A percentile compares a stretch with the other conserved stretches of the same genome.
phyloP scores from a whole-genome alignment of 1,284 basidiomycete species.

The Ceratorhiza oryzae-sativae region DNA sequence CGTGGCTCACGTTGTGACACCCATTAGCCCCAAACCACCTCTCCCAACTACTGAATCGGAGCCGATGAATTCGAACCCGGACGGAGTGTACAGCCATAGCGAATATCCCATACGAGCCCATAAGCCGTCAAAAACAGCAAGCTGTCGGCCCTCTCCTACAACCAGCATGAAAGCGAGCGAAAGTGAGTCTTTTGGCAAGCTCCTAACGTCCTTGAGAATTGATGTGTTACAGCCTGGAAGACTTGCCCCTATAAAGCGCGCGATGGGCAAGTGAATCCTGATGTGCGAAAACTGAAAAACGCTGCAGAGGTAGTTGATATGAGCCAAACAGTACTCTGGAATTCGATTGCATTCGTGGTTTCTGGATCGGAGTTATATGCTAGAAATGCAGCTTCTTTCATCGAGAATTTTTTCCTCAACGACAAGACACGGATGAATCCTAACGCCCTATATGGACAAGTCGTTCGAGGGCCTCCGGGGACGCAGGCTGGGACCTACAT shows the following conservation, averaged over 20 bases:
- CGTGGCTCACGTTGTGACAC: neutral
- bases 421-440: slow-evolving; percentile 68
- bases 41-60: neutral
- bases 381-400: slow-evolving; percentile 55
- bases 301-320: slow-evolving; percentile 61
- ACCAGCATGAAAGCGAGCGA: slow-evolving; percentile 51
- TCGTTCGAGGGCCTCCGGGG: slow-evolving; percentile 63
- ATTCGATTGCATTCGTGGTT: slow-evolving; percentile 63
- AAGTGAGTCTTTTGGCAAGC: slow-evolving; percentile 4
- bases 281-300: slow-evolving; percentile 63
- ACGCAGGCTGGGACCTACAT: slow-evolving; percentile 63
- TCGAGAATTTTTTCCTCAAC: slow-evolving; percentile 68
- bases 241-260: slow-evolving; percentile 62
- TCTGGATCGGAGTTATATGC: slow-evolving; percentile 53
- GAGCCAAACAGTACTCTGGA: slow-evolving; percentile 68
- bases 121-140: slow-evolving; percentile 4
- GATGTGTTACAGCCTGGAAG: slow-evolving; percentile 55
- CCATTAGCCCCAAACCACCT: neutral
- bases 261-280: slow-evolving; percentile 73
- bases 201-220: neutral
- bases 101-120: slow-evolving; percentile 19
- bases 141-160: slow-evolving; percentile 58
- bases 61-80: neutral
- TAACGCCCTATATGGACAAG: slow-evolving; percentile 70
- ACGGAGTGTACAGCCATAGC: neutral